These are phyloP conservation scores for Oemleria cerasiformis DNA, from an alignment of 306 rosid species.

Conservation along the genomic window DNA sequence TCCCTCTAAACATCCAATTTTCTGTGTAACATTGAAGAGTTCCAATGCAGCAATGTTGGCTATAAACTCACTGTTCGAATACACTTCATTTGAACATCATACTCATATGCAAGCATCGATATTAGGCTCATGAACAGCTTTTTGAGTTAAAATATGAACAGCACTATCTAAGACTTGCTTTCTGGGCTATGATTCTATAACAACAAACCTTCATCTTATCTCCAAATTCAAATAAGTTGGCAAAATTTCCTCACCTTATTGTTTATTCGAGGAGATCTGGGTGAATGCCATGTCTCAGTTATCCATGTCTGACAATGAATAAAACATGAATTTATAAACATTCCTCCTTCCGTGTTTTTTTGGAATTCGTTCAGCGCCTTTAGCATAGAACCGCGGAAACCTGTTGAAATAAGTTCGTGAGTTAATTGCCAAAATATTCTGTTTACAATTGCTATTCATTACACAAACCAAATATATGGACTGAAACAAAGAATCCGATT, in stretches of 20 bases:
- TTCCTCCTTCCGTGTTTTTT: constrained; percentile 57
- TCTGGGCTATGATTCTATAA: no score
- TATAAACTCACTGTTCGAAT: background rate
- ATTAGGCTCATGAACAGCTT: background rate
- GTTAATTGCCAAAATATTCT: constrained; percentile 22
- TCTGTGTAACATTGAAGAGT: background rate
- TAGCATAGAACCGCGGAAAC: constrained; percentile 74
- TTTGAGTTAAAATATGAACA: background rate
- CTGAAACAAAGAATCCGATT: background rate
- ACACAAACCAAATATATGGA: background rate
- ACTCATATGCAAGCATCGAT: background rate
- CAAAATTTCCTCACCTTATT: constrained; percentile 43
- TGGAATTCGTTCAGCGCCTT: constrained; percentile 58
- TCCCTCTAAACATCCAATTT: background rate
- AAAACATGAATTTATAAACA: constrained; percentile 82
- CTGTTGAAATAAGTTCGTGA: constrained; percentile 36
- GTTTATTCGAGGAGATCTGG: constrained; percentile 73
- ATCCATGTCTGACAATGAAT: constrained; percentile 84
- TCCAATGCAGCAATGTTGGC: background rate
- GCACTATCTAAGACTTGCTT: background rate
- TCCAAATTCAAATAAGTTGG: background rate
- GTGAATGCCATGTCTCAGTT: constrained; percentile 77
- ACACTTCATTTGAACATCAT: no score
- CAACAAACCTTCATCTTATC: no score
- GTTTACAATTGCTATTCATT: background rate